Evolutionary conservation across 2,329 filamentous ascomycete genomes (phyloP), one percentile per base, ranked within the genome.

Genomic region (Pestalotiopsis sp.): DNA sequence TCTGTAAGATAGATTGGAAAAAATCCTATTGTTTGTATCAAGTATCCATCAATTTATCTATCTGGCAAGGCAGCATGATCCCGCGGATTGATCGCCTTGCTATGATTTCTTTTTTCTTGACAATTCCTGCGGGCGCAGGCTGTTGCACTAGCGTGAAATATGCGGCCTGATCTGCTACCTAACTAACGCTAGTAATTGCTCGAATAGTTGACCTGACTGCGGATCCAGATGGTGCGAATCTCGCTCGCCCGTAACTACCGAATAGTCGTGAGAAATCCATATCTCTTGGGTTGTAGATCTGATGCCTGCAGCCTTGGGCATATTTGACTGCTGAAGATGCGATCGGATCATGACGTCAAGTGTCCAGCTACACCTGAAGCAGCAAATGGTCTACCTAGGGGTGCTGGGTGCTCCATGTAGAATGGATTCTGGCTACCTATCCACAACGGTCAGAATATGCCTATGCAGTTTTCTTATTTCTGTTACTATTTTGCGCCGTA

Each of bases 21-120:
- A 36, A 36, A 36, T 7, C 31, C 31, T 52, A 20, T 52, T 52
- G 45, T 52, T 7, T 9, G 20, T 12, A 52, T 52, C 45, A 17
- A 20, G 45, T 52, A n/a, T 52, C 17, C 6, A n/a, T 52, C 45
- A 17, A 52, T 52, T n/a, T 9, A n/a, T 23, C 17, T 11, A 20
- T 52, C 45, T 52, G 45, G 45, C 17, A n/a, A 52, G n/a, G 45
- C 45, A 52, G 17, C 45, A n/a, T 20, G 45, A n/a, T 52, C 45
- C 45, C 45, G 45, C 68, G 66, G 67, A 59, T 70, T 69, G 66
- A 70, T 71, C 69, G 68, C 67, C 70, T 69, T 69, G 72, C 49
- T 70, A 68, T 68, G 70, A 70, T 69, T 25, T 60, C 70, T 66
- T 68, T 71, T 27, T 68, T 66, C 68, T 67, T 23, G n/a, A 52